Percentiles rank a stretch among this genome's conserved stretches.
Evolutionary conservation across 1,284 basidiomycete genomes (phyloP).

Genomic region (Lentinus polychrous): DNA sequence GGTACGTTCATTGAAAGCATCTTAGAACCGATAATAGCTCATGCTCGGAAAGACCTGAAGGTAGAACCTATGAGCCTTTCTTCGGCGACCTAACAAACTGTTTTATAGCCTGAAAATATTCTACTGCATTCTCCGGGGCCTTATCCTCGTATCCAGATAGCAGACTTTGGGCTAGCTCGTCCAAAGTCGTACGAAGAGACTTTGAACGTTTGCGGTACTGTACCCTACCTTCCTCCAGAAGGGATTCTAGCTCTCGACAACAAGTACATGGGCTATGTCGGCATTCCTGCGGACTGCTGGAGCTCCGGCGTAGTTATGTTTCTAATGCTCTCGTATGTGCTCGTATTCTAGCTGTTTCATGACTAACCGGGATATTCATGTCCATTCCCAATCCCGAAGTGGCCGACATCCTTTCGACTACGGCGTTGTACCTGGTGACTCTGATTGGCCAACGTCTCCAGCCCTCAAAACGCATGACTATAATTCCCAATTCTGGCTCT

Average conservation of each 20-base stretch:
- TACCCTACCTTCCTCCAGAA: slow-evolving; percentile 82
- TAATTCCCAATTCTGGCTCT: slow-evolving; percentile 37
- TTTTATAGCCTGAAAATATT: slow-evolving; percentile 74
- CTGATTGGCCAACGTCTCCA: slow-evolving; percentile 16
- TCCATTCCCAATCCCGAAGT: slow-evolving; percentile 30
- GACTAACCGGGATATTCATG: slow-evolving; percentile 8
- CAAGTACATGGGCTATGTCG: slow-evolving; percentile 63
- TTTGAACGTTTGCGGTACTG: slow-evolving; percentile 75
- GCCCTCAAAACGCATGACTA: slow-evolving; percentile 26
- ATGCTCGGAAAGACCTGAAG: slow-evolving; percentile 56
- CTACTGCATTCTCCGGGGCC: slow-evolving; percentile 67
- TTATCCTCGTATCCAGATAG: slow-evolving; percentile 78
- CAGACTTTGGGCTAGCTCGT: slow-evolving; percentile 84
- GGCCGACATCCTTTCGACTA: slow-evolving; percentile 71
- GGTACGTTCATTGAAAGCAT: slow-evolving; percentile 36
- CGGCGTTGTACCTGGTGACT: slow-evolving; percentile 20
- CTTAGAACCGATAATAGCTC: neutral
- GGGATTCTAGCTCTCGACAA: slow-evolving; percentile 70
- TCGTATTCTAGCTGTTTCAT: neutral
- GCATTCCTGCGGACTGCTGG: slow-evolving; percentile 82
- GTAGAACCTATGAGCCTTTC: slow-evolving; percentile 16
- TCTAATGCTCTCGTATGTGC: slow-evolving; percentile 71
- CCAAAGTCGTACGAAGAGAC: slow-evolving; percentile 72
- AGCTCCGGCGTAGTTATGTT: slow-evolving; percentile 73
- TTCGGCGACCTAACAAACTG: neutral